These are phyloP conservation scores for Magnaporthales sp. DNA, from an alignment of 2,329 filamentous ascomycete genomes.

Conservation along the genomic window DNA sequence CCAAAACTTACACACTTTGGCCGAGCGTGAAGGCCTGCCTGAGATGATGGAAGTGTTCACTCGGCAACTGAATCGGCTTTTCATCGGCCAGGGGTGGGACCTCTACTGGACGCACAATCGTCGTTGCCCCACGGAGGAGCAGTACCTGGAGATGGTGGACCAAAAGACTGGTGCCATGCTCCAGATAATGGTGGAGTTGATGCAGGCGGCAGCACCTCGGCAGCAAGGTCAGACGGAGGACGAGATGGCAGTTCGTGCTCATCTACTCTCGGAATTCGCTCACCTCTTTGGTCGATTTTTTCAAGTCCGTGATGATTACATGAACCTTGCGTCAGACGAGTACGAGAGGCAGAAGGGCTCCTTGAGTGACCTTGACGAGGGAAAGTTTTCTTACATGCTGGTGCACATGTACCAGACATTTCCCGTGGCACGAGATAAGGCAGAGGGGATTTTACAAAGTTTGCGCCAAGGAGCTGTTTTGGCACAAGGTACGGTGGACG, in stretches of 20 bases:
- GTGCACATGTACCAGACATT: neutral
- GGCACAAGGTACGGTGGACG: too few species aligned
- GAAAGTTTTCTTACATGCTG: constrained; percentile 18
- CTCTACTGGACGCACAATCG: constrained; percentile 16
- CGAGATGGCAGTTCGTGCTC: too few species aligned
- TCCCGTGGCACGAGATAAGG: neutral
- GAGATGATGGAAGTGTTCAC: neutral
- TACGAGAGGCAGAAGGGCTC: constrained; percentile 29
- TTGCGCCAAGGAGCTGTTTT: too few species aligned
- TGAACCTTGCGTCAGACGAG: constrained; percentile 17
- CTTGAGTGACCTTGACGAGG: constrained; percentile 31
- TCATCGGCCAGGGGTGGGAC: constrained; percentile 20
- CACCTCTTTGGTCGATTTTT: constrained; percentile 18
- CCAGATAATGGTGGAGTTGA: neutral
- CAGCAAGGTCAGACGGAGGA: too few species aligned
- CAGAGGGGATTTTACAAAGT: neutral
- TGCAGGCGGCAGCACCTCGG: neutral
- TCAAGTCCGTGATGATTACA: constrained; percentile 24
- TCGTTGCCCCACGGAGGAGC: constrained; percentile 12
- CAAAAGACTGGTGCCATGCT: constrained; percentile 9
- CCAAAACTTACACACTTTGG: neutral
- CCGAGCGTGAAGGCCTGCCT: neutral
- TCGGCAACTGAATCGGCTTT: constrained; percentile 6
- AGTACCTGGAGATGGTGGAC: constrained; percentile 21
- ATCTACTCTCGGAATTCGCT: neutral